These are phyloP conservation scores for Trichoderma citrinoviride DNA, from an alignment of 2,329 filamentous ascomycete genomes.

Conservation along the genomic window DNA sequence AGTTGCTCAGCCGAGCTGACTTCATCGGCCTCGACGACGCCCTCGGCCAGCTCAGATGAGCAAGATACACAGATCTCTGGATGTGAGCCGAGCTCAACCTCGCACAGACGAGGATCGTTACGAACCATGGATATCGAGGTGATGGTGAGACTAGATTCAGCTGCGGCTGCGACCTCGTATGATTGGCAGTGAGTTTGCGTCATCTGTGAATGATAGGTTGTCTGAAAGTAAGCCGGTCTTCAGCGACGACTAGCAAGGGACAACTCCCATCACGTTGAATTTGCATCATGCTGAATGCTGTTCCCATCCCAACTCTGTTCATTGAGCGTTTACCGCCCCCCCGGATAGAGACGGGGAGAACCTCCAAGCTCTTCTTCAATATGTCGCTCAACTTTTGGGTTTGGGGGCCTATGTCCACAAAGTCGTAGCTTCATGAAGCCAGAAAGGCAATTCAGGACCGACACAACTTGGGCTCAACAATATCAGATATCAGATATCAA, in stretches of 20 bases:
- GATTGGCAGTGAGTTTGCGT: neutral
- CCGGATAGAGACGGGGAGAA: no score
- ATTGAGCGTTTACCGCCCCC: no score
- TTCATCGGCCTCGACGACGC: neutral
- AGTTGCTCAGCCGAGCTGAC: conserved; percentile 3
- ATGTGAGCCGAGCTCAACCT: neutral
- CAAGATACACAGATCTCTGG: no score
- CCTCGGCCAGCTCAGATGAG: no score
- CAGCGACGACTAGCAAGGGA: no score
- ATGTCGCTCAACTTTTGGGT: no score
- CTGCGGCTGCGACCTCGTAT: neutral
- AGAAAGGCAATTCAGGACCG: no score
- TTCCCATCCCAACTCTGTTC: neutral
- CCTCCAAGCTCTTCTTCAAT: no score
- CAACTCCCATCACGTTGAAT: no score
- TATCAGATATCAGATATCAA: neutral
- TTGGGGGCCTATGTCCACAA: no score
- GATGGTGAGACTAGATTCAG: neutral
- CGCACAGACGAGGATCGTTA: neutral
- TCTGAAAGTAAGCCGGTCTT: neutral
- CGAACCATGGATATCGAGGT: neutral
- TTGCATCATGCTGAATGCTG: no score
- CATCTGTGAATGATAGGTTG: neutral
- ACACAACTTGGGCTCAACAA: neutral
- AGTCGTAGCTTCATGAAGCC: no score